Conservation (phyloP, 2,329 filamentous ascomycete species). For the Neopestalotiopsis rosae region DNA sequence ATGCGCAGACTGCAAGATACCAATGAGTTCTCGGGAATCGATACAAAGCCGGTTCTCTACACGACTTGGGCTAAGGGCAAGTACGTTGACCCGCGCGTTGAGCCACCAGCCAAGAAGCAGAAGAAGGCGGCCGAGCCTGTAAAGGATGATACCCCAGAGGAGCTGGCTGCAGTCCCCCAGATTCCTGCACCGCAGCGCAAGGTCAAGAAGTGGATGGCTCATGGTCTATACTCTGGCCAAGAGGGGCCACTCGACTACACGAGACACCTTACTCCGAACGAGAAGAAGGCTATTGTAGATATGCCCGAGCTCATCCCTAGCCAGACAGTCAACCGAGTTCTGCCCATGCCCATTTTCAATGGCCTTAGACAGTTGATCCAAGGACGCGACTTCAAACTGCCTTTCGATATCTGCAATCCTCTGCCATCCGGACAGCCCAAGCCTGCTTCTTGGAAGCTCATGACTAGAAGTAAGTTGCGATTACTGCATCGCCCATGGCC, state of each 20-base stretch:
- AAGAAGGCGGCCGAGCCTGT: slow-evolving; percentile 32
- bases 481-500: background rate
- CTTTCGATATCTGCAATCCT: slow-evolving; percentile 88
- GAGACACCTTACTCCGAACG: slow-evolving; percentile 53
- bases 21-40: slow-evolving; percentile 65
- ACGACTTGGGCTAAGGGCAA: slow-evolving; percentile 72
- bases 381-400: slow-evolving; percentile 84
- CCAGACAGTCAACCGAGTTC: slow-evolving; percentile 56
- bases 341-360: slow-evolving; percentile 81
- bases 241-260: slow-evolving; percentile 54
- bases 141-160: slow-evolving; percentile 41
- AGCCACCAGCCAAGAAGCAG: slow-evolving; percentile 43
- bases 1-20: slow-evolving; percentile 65
- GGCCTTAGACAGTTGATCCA: slow-evolving; percentile 73
- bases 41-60: slow-evolving; percentile 60
- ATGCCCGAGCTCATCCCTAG: slow-evolving; percentile 53
- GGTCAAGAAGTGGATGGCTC: slow-evolving; percentile 77
- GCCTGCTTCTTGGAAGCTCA: slow-evolving; percentile 89
- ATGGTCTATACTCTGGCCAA: slow-evolving; percentile 89
- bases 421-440: slow-evolving; percentile 86
- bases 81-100: slow-evolving; percentile 52
- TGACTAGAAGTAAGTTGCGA: slow-evolving; percentile 78
- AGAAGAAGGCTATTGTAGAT: slow-evolving; percentile 57
- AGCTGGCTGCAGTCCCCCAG: slow-evolving; percentile 41
- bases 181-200: slow-evolving; percentile 46